Conservation (phyloP, 371 early-diverging fungal genomes). For the Mortierella sp. region DNA sequence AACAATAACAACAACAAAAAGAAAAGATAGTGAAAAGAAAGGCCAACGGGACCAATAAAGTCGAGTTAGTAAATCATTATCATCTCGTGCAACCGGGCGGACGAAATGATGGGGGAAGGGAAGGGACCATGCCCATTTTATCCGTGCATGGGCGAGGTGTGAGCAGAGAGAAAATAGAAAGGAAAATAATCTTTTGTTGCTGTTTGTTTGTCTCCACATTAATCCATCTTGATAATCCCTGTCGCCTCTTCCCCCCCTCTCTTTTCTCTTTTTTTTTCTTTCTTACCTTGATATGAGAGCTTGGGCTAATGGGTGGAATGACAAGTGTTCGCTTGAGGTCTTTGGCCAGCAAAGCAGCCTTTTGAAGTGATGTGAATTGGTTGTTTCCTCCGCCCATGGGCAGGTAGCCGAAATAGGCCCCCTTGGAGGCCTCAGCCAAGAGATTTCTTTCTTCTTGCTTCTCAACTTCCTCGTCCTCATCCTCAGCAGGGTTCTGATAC, state of each 20-base stretch:
- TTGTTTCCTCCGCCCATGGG: slow-evolving; percentile 51
- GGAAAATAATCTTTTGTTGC: neutral
- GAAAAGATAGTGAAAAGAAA: neutral
- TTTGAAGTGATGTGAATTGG: slow-evolving; percentile 42
- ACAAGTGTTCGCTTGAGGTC: slow-evolving; percentile 38
- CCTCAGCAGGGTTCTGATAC: neutral
- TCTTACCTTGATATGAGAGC: slow-evolving; percentile 48
- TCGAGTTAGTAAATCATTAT: no score
- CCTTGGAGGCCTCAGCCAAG: neutral
- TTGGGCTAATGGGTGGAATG: slow-evolving; percentile 45
- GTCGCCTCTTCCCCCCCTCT: neutral
- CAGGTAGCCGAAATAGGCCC: slow-evolving; percentile 17
- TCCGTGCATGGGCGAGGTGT: no score
- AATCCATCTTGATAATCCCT: neutral
- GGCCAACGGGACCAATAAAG: no score
- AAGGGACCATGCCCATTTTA: no score
- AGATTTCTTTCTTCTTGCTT: no score
- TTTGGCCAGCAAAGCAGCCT: slow-evolving; percentile 43
- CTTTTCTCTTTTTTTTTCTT: neutral
- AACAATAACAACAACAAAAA: slow-evolving; percentile 65
- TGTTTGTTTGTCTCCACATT: neutral
- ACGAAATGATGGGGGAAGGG: no score
- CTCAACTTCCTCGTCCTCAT: no score
- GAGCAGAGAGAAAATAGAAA: neutral
- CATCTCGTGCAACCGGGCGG: no score